phyloP scores from a whole-genome alignment of 139 green algal genomes.

The Closterium sp. region DNA sequence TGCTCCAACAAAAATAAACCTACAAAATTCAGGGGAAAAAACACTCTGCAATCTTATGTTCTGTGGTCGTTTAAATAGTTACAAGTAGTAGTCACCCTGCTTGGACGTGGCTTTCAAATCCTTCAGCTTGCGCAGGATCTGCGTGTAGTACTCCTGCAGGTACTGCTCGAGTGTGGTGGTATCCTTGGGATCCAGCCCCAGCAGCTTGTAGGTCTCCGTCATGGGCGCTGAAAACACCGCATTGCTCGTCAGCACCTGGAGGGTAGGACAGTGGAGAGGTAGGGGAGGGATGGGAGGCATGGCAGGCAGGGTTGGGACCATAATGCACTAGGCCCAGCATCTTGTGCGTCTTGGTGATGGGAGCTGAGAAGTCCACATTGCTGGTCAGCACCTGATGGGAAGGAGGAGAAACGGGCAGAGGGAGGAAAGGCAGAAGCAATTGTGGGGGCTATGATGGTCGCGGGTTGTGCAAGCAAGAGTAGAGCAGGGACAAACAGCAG shows the following conservation, averaged over 20 bases:
- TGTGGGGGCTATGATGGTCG: background rate
- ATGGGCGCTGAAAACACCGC: slow-evolving; percentile 85
- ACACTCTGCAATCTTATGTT: too few species aligned
- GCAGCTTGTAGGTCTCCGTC: slow-evolving; percentile 84
- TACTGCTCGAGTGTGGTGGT: slow-evolving; percentile 75
- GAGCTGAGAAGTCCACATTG: slow-evolving; percentile 80
- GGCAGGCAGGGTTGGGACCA: background rate
- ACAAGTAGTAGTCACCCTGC: slow-evolving; percentile 94
- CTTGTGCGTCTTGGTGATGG: slow-evolving; percentile 89
- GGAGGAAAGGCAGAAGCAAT: background rate
- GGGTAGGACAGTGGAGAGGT: background rate
- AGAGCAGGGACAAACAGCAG: too few species aligned
- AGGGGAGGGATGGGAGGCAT: background rate
- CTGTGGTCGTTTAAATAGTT: slow-evolving; percentile 2
- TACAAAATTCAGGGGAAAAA: slow-evolving; percentile 1
- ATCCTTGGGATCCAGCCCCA: slow-evolving; percentile 79
- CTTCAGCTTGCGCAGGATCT: slow-evolving; percentile 98
- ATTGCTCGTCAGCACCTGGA: slow-evolving; percentile 82
- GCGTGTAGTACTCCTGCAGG: slow-evolving; percentile 86
- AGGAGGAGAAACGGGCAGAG: background rate
- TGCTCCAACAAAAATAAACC: too few species aligned
- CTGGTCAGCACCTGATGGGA: slow-evolving; percentile 77
- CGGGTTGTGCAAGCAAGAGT: background rate
- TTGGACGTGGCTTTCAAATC: slow-evolving; percentile 85
- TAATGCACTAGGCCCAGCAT: slow-evolving; percentile 61